phyloP scores from a whole-genome alignment of 306 rosid genomes.

The Inga leiocalycina region DNA sequence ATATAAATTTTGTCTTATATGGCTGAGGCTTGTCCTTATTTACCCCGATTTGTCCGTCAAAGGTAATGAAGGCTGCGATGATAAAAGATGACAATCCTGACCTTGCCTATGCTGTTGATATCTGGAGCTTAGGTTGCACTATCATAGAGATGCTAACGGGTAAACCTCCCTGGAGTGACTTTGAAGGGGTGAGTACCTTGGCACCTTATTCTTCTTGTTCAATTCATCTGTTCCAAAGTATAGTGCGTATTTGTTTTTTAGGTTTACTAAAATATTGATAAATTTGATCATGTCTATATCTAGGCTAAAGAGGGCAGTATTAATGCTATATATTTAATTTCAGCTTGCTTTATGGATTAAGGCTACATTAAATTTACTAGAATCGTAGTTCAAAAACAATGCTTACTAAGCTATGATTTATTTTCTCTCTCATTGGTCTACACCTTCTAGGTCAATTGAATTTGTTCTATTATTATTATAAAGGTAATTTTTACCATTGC shows the following conservation, averaged over 20 bases:
- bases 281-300: slow-evolving; percentile 5
- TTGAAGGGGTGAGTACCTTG: slow-evolving; percentile 67
- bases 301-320: slow-evolving; percentile 2
- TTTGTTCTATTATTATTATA: not conserved
- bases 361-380: not conserved
- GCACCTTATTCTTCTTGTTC: slow-evolving; percentile 34
- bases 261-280: slow-evolving; percentile 11
- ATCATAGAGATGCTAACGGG: slow-evolving; percentile 92
- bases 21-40: slow-evolving; percentile 21
- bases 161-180: slow-evolving; percentile 93
- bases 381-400: not conserved
- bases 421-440: not conserved
- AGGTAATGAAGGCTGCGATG: slow-evolving; percentile 88
- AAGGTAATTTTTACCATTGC: not conserved
- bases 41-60: slow-evolving; percentile 35
- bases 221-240: slow-evolving; percentile 8
- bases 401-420: not conserved
- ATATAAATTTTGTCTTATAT: slow-evolving; percentile 21
- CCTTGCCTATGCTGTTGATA: slow-evolving; percentile 85
- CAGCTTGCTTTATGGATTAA: not conserved
- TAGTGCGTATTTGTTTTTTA: not conserved
- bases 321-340: slow-evolving; percentile 1
- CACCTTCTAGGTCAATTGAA: not conserved
- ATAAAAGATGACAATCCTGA: slow-evolving; percentile 64
- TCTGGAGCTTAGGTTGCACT: slow-evolving; percentile 98